Evolutionary conservation across 345 rosid species (phyloP).

Genomic region (Populus davidiana): DNA sequence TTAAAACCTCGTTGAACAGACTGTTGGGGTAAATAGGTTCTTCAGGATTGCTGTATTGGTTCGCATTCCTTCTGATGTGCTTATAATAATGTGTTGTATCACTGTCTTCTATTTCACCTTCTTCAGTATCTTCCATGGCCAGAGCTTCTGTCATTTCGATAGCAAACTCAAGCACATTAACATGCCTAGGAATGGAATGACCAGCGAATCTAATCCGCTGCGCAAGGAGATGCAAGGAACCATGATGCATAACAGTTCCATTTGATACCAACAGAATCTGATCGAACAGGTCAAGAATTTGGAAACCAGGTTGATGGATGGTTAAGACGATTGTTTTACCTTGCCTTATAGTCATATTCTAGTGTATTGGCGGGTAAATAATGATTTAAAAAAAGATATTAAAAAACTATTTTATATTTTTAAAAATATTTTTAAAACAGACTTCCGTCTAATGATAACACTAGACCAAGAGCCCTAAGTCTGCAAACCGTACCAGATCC

Average conservation of each 20-base stretch:
- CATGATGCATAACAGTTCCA: slow-evolving; percentile 27
- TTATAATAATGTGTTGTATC: slow-evolving; percentile 1
- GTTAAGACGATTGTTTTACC: slow-evolving; percentile 30
- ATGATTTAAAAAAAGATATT: too few species aligned
- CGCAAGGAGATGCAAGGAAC: slow-evolving; percentile 26
- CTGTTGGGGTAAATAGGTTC: slow-evolving; percentile 23
- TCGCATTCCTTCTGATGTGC: slow-evolving; percentile 7
- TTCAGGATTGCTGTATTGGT: background rate
- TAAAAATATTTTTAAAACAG: too few species aligned
- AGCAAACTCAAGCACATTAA: slow-evolving; percentile 34
- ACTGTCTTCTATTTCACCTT: slow-evolving; percentile 15
- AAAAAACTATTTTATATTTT: too few species aligned
- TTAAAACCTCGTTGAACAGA: slow-evolving; percentile 18
- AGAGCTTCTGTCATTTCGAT: slow-evolving; percentile 25
- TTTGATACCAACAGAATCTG: slow-evolving; percentile 23
- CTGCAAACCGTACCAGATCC: too few species aligned
- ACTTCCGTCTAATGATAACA: accelerated
- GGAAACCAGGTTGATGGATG: slow-evolving; percentile 35
- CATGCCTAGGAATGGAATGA: slow-evolving; percentile 28
- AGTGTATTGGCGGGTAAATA: too few species aligned
- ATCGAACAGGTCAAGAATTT: slow-evolving; percentile 32
- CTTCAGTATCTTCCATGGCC: slow-evolving; percentile 12
- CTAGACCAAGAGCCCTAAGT: too few species aligned
- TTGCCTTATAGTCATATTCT: slow-evolving; percentile 17
- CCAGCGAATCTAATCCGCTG: slow-evolving; percentile 21